phyloP scores from a whole-genome alignment of 345 rosid genomes.

The Gynandropsis gynandra region DNA sequence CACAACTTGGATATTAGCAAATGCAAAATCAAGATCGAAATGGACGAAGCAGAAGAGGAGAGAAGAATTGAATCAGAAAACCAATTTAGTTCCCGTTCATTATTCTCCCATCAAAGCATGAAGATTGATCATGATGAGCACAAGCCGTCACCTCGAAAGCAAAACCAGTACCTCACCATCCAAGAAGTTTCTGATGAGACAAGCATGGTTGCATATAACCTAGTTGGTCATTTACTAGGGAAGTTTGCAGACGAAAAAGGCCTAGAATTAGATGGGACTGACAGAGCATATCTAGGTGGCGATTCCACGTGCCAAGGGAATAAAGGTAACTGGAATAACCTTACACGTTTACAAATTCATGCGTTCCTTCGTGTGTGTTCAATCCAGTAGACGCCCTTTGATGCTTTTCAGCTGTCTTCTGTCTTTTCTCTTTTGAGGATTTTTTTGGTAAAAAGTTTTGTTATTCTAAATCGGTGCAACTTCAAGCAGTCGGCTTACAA shows the following conservation, averaged over 20 bases:
- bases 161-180: conserved; percentile 53
- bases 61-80: conserved; percentile 22
- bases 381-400: neutral
- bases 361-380: neutral
- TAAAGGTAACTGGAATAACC: conserved; percentile 32
- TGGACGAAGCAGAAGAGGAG: conserved; percentile 26
- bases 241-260: conserved; percentile 40
- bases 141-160: conserved; percentile 14
- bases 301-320: conserved; percentile 31
- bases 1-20: conserved; percentile 12
- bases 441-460: too few species aligned
- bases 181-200: conserved; percentile 74
- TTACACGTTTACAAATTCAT: neutral
- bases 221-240: conserved; percentile 51
- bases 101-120: conserved; percentile 22
- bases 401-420: too few species aligned
- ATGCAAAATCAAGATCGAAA: conserved; percentile 22
- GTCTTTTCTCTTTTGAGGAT: too few species aligned
- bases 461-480: neutral
- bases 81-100: conserved; percentile 17
- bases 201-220: conserved; percentile 58
- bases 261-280: conserved; percentile 28
- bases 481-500: neutral
- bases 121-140: conserved; percentile 21
- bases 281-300: conserved; percentile 43